phyloP scores from a whole-genome alignment of 2,329 filamentous ascomycete species.

The Talaromyces sp. region DNA sequence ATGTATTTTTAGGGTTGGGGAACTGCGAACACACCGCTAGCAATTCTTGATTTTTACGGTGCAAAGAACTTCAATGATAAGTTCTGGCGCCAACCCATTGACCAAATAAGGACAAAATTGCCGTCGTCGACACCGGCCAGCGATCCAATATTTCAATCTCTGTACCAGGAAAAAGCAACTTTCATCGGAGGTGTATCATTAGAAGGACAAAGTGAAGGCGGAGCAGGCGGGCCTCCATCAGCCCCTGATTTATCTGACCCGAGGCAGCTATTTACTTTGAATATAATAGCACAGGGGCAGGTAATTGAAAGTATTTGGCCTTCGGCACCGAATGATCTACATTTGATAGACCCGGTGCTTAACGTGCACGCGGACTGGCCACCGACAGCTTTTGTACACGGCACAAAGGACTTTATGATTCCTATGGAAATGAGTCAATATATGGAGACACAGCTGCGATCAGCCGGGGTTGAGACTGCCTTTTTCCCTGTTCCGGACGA shows the following conservation, averaged over 20 bases:
- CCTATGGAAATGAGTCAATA: background rate
- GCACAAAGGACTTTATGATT: background rate
- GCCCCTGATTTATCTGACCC: background rate
- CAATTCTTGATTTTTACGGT: constrained; percentile 1
- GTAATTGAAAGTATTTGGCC: background rate
- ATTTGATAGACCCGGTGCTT: background rate
- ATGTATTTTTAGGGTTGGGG: background rate
- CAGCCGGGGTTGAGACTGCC: background rate
- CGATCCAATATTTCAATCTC: background rate
- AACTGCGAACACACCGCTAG: background rate
- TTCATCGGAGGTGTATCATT: background rate
- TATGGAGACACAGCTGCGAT: background rate
- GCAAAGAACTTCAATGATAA: background rate
- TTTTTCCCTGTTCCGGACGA: constrained; percentile 1
- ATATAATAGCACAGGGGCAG: constrained; percentile 2
- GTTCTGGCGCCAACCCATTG: too few relatives aligned
- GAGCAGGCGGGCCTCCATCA: background rate
- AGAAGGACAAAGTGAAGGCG: constrained; percentile 1
- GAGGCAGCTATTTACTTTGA: constrained; percentile 1
- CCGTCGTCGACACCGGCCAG: background rate
- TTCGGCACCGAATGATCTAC: background rate
- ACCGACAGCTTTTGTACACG: background rate
- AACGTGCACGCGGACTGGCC: background rate
- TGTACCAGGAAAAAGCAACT: background rate
- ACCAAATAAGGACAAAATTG: background rate